Evolutionary conservation across 805 yeast genomes (phyloP).

Genomic region (Grigorovia humatica): DNA sequence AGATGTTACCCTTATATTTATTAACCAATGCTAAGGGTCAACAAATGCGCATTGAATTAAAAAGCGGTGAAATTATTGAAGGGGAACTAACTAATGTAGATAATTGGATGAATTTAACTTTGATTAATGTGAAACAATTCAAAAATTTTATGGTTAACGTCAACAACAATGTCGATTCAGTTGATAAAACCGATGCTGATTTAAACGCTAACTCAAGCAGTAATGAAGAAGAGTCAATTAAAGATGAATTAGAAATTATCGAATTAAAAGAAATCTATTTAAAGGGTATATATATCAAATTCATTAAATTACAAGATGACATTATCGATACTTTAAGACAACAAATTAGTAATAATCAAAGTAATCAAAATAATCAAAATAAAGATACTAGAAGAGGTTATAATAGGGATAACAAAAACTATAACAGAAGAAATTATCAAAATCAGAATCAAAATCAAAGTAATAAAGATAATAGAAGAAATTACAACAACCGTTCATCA

Average conservation of each 20-base stretch:
- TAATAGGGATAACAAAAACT: slow-evolving; percentile 23
- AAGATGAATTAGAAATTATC: slow-evolving; percentile 31
- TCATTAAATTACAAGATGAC: slow-evolving; percentile 64
- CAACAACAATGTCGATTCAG: background rate
- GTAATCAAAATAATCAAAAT: slow-evolving; percentile 27
- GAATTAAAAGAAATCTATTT: slow-evolving; percentile 68
- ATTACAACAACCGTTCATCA: slow-evolving; percentile 6
- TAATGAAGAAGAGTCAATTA: slow-evolving; percentile 18
- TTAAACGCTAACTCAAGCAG: slow-evolving; percentile 1
- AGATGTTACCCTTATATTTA: slow-evolving; percentile 76
- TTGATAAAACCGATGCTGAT: background rate
- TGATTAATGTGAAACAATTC: slow-evolving; percentile 51
- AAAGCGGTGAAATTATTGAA: slow-evolving; percentile 79
- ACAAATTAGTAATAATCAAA: slow-evolving; percentile 44
- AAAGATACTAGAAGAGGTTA: slow-evolving; percentile 19
- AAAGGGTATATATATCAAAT: slow-evolving; percentile 77
- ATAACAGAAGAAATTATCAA: slow-evolving; percentile 7
- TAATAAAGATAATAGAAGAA: slow-evolving; percentile 5
- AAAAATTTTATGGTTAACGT: slow-evolving; percentile 28
- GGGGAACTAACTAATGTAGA: slow-evolving; percentile 83
- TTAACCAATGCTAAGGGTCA: slow-evolving; percentile 86
- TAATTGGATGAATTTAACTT: slow-evolving; percentile 89
- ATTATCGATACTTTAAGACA: slow-evolving; percentile 68
- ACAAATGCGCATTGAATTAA: slow-evolving; percentile 78
- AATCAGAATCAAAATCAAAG: slow-evolving; percentile 8